phyloP scores from a whole-genome alignment of 2,329 filamentous ascomycete genomes.

The Cladobotryum mycophilum region DNA sequence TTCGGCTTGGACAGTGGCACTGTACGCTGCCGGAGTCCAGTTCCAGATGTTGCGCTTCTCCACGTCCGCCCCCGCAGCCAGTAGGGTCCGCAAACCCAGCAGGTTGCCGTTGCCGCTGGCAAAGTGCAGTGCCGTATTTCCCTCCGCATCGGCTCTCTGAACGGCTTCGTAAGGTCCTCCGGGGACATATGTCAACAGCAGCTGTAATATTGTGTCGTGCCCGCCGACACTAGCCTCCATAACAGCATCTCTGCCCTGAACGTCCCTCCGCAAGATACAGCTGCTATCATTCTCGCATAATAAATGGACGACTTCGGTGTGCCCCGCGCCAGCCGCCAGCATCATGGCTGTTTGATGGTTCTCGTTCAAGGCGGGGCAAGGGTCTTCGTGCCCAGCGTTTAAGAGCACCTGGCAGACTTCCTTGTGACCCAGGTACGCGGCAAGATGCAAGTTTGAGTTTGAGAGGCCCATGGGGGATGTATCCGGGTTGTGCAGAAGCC shows the following conservation, averaged over 20 bases:
- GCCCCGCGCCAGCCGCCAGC: conserved; percentile 63
- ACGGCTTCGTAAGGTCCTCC: conserved; percentile 49
- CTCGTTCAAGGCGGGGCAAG: conserved; percentile 69
- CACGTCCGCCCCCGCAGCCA: conserved; percentile 72
- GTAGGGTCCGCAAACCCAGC: conserved; percentile 67
- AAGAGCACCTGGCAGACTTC: conserved; percentile 66
- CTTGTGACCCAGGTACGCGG: conserved; percentile 64
- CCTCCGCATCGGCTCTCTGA: conserved; percentile 56
- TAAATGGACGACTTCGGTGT: conserved; percentile 67
- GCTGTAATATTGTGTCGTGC: conserved; percentile 59
- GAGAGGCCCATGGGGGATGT: conserved; percentile 59
- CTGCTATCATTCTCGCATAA: conserved; percentile 59
- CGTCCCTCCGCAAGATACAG: conserved; percentile 60
- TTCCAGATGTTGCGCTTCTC: conserved; percentile 66
- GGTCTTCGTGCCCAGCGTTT: conserved; percentile 67
- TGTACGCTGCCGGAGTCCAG: conserved; percentile 81
- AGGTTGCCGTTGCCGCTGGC: conserved; percentile 77
- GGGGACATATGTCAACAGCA: conserved; percentile 56
- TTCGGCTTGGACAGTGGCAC: conserved; percentile 73
- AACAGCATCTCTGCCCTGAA: conserved; percentile 63
- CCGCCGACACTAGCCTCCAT: conserved; percentile 58
- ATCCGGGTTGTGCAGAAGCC: conserved; percentile 73
- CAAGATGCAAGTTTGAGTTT: conserved; percentile 80
- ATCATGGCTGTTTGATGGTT: conserved; percentile 75
- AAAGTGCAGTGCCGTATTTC: conserved; percentile 85